These are phyloP conservation scores for Chaetomium strumarium DNA, from an alignment of 2,329 filamentous ascomycete species.

Conservation along the genomic window DNA sequence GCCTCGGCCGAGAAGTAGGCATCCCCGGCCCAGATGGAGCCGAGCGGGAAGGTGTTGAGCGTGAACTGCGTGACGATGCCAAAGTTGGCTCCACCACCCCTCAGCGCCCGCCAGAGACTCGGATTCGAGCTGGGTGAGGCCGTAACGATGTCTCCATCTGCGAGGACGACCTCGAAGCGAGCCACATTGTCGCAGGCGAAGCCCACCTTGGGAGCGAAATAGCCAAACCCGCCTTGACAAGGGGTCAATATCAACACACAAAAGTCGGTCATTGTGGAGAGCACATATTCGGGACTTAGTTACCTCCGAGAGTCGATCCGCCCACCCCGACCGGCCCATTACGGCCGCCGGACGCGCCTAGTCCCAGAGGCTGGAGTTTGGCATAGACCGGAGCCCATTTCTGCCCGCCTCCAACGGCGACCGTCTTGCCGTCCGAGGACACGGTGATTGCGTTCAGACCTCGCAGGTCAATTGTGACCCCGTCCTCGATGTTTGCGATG, in stretches of 20 bases:
- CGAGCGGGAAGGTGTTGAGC: not conserved
- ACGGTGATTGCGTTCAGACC: not conserved
- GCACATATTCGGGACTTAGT: not conserved
- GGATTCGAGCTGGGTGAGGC: not conserved
- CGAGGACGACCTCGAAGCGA: not conserved
- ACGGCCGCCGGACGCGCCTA: not conserved
- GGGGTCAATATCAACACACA: not conserved
- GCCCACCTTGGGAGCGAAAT: not conserved
- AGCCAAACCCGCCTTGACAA: not conserved
- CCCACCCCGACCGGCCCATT: not conserved
- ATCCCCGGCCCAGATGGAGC: not conserved
- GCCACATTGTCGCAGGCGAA: not conserved
- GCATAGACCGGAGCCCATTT: not conserved
- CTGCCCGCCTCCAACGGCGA: not conserved
- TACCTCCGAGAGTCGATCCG: not conserved
- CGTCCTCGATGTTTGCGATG: not conserved
- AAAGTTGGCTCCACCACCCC: not conserved
- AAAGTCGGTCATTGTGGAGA: not conserved
- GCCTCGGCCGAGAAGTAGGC: not conserved
- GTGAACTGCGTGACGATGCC: not conserved
- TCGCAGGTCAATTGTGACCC: not conserved
- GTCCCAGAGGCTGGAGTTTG: not conserved
- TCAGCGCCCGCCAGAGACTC: not conserved
- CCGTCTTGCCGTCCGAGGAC: not conserved
- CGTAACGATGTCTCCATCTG: not conserved